A percentile compares a stretch with the other conserved stretches of the same genome.
Conservation (phyloP, 148 eudicot genomes). For the Drosera capensis region DNA sequence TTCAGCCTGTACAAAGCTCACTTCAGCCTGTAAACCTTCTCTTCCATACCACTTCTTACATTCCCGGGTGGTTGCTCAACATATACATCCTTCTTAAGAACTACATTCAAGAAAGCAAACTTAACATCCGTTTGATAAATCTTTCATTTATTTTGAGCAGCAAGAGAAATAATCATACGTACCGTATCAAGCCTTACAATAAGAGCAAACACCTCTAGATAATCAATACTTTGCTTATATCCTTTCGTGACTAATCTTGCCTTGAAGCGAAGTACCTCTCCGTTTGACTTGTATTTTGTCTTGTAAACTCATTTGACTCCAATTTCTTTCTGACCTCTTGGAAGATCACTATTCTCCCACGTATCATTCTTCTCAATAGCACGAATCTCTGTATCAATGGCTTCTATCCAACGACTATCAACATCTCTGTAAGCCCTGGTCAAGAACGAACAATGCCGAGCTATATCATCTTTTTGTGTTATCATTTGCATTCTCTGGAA, state of each 20-base stretch:
- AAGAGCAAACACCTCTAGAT: slow-evolving; percentile 4
- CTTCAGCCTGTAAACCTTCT: background rate
- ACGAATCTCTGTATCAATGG: slow-evolving; percentile 1
- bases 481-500: too few species aligned
- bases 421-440: too few species aligned
- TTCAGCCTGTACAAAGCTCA: background rate
- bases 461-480: too few species aligned
- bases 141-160: background rate
- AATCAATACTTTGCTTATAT: slow-evolving; percentile 3
- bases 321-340: background rate
- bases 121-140: background rate
- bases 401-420: slow-evolving; percentile 1
- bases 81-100: background rate
- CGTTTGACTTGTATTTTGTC: background rate
- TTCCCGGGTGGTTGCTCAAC: background rate
- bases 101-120: background rate
- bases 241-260: slow-evolving; percentile 5
- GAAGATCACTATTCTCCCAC: background rate
- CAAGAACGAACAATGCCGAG: too few species aligned
- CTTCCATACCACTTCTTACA: background rate
- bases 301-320: slow-evolving; percentile 7
- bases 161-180: background rate
- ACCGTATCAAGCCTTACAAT: slow-evolving; percentile 4
- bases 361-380: slow-evolving; percentile 2
- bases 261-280: slow-evolving; percentile 1